Conservation (phyloP, 2,329 filamentous ascomycete genomes). For the Leptographium lundbergii region DNA sequence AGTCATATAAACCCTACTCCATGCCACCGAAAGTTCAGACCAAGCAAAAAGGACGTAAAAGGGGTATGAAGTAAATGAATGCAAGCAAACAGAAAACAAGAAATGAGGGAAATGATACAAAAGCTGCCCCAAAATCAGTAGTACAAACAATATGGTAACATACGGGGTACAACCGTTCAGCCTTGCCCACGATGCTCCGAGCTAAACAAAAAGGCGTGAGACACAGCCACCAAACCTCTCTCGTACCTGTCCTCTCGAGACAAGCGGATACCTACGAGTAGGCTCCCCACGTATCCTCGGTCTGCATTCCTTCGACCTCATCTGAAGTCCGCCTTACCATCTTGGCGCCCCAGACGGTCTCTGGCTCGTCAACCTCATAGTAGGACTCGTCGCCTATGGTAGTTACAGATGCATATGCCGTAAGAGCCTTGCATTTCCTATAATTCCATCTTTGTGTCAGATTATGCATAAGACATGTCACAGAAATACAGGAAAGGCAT, state of each 20-base stretch:
- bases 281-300: not conserved
- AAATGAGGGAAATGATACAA: not conserved
- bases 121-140: not conserved
- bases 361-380: slow-evolving; percentile 28
- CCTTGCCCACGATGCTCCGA: not conserved
- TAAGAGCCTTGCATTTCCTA: slow-evolving; percentile 29
- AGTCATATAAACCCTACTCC: too few relatives aligned
- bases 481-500: not conserved
- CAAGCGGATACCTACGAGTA: not conserved
- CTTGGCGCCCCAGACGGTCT: slow-evolving; percentile 30
- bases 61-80: not conserved
- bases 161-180: not conserved
- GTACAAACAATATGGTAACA: not conserved
- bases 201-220: not conserved
- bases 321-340: slow-evolving; percentile 26
- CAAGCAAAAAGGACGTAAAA: not conserved
- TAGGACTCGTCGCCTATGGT: slow-evolving; percentile 31
- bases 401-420: slow-evolving; percentile 33
- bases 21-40: too few relatives aligned
- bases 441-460: not conserved
- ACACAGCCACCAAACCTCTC: not conserved
- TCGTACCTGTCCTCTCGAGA: not conserved
- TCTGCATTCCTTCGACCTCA: slow-evolving; percentile 21
- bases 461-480: not conserved
- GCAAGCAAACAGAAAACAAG: not conserved